Percentiles rank a stretch among this genome's conserved stretches.
Evolutionary conservation across 345 rosid genomes (phyloP).

Genomic region (Reutealis trisperma): DNA sequence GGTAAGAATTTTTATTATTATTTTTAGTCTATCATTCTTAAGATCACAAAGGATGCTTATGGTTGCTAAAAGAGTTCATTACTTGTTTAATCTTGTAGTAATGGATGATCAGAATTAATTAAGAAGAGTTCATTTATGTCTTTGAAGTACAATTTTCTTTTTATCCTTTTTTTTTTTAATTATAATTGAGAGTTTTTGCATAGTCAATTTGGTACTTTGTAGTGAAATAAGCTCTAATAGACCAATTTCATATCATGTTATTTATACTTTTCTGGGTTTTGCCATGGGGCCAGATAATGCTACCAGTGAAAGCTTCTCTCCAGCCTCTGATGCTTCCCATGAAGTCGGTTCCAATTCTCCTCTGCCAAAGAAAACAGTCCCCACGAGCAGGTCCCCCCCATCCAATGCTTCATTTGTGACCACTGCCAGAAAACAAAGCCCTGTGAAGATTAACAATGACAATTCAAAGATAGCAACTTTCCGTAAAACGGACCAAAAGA

Average conservation of each 20-base stretch:
- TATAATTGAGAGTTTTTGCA: neutral
- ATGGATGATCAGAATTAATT: neutral
- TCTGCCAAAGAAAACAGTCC: conserved; percentile 53
- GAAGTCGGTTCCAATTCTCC: conserved; percentile 46
- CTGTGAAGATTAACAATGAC: conserved; percentile 37
- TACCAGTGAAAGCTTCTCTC: conserved; percentile 44
- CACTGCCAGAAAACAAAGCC: conserved; percentile 43
- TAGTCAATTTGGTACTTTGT: neutral
- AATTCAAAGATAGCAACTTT: conserved; percentile 25
- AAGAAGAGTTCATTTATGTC: neutral
- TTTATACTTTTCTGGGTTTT: conserved; percentile 23
- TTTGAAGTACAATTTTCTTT: neutral
- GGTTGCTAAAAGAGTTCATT: no score
- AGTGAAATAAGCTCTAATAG: neutral
- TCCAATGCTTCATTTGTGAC: conserved; percentile 35
- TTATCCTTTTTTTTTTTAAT: neutral
- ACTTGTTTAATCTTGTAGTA: no score
- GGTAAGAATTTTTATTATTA: conserved; percentile 29
- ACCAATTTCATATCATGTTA: conserved; percentile 1
- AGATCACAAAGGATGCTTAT: neutral
- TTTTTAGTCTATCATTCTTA: neutral
- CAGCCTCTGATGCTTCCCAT: conserved; percentile 43
- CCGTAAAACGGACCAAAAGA: conserved; percentile 31
- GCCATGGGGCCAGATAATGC: conserved; percentile 53
- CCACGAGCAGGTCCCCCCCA: conserved; percentile 60